Evolutionary conservation across 768 basidiomycete species (phyloP).

Genomic region (Rhizopogon roseolus): DNA sequence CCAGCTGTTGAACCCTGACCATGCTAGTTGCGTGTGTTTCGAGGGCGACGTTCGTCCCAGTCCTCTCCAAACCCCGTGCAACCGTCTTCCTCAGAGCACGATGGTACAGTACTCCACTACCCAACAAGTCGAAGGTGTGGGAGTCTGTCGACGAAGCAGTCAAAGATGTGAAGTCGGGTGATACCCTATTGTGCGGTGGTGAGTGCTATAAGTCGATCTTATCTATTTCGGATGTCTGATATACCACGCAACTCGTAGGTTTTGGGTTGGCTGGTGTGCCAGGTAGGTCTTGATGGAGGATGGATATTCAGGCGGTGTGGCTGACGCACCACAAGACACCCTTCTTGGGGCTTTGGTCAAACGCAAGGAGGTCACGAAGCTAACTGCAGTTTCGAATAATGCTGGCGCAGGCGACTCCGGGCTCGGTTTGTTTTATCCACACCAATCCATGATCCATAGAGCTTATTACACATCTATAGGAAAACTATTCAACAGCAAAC

Average conservation of each 20-base stretch:
- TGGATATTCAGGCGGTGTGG: no score
- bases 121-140: conserved; percentile 65
- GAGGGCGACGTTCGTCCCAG: conserved; percentile 10
- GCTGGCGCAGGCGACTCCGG: conserved; percentile 69
- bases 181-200: conserved; percentile 81
- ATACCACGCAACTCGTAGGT: conserved; percentile 38
- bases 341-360: conserved; percentile 73
- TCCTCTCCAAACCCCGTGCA: conserved; percentile 13
- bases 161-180: conserved; percentile 75
- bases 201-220: conserved; percentile 16
- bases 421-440: conserved; percentile 42
- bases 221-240: background rate
- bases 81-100: conserved; percentile 9
- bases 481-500: conserved; percentile 66
- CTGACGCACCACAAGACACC: conserved; percentile 51
- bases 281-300: conserved; percentile 36
- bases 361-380: conserved; percentile 64
- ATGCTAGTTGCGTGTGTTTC: conserved; percentile 19
- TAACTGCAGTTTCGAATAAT: conserved; percentile 89
- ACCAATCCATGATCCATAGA: background rate
- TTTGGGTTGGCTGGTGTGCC: conserved; percentile 90
- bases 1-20: background rate
- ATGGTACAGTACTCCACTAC: conserved; percentile 28
- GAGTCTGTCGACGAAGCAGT: conserved; percentile 78
- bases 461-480: conserved; percentile 36